Conservation (phyloP, 257 asterid species). For the Solanum chiquidenum region DNA sequence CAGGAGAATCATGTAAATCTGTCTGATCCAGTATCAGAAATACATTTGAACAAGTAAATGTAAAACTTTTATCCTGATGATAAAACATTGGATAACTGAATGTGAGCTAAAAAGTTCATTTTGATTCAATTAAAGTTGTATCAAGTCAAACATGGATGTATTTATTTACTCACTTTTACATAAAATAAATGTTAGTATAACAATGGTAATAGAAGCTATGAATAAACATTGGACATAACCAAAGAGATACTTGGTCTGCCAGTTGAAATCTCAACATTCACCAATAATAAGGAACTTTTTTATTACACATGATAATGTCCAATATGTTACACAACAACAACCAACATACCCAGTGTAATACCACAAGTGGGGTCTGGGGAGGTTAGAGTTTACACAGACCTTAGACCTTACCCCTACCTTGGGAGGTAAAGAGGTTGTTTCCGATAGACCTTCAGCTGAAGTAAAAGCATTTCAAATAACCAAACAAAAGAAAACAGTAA, state of each 20-base stretch:
- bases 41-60: background rate
- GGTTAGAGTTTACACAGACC: background rate
- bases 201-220: background rate
- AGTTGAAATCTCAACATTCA: background rate
- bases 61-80: background rate
- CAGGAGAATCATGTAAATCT: background rate
- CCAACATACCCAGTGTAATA: background rate
- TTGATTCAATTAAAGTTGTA: background rate
- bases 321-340: background rate
- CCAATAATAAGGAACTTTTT: background rate
- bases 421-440: background rate
- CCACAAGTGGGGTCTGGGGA: background rate
- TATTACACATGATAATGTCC: background rate
- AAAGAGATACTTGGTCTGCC: background rate
- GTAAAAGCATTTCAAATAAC: background rate
- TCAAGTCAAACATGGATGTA: background rate
- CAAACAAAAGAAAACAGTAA: background rate
- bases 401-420: background rate
- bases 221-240: background rate
- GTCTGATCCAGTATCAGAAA: background rate
- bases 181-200: background rate
- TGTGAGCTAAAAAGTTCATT: background rate
- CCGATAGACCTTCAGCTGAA: background rate
- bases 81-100: background rate
- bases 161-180: background rate